Conservation (phyloP, 306 rosid species). For the Trifolium repens region DNA sequence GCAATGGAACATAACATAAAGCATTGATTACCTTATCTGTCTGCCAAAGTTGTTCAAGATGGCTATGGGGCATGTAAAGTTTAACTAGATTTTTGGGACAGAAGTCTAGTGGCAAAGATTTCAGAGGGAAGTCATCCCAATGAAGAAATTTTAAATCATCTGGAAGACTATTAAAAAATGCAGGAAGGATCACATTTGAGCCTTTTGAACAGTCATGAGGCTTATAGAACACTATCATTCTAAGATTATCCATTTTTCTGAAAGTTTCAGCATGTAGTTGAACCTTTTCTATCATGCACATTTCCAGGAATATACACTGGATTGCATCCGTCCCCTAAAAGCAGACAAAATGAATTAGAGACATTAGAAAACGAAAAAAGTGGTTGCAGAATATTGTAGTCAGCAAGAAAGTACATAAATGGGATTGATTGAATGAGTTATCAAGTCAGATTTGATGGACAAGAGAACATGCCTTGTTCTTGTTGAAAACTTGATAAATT, state of each 20-base stretch:
- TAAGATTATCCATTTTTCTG: not conserved
- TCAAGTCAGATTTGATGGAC: not conserved
- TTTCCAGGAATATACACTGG: not conserved
- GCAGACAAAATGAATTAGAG: not conserved
- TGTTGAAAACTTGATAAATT: not conserved
- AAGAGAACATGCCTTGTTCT: not conserved
- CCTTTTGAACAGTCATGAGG: not conserved
- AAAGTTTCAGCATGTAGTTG: not conserved
- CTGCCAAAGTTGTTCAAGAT: not conserved
- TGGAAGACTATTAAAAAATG: not conserved
- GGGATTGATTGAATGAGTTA: not conserved
- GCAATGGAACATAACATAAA: not conserved
- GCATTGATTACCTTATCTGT: not conserved
- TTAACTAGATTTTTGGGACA: not conserved
- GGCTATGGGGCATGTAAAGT: not conserved
- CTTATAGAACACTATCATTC: not conserved
- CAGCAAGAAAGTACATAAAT: not conserved
- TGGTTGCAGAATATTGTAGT: not conserved
- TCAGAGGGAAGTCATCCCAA: conserved; percentile 1
- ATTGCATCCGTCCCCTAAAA: not conserved
- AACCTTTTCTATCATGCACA: not conserved
- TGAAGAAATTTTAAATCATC: not conserved
- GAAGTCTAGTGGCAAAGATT: not conserved
- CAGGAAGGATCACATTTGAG: not conserved
- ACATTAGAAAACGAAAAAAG: too few relatives aligned